Percentiles rank a stretch among this genome's conserved stretches.
phyloP scores from a whole-genome alignment of 345 rosid genomes.

The Xanthoceras sorbifolium region DNA sequence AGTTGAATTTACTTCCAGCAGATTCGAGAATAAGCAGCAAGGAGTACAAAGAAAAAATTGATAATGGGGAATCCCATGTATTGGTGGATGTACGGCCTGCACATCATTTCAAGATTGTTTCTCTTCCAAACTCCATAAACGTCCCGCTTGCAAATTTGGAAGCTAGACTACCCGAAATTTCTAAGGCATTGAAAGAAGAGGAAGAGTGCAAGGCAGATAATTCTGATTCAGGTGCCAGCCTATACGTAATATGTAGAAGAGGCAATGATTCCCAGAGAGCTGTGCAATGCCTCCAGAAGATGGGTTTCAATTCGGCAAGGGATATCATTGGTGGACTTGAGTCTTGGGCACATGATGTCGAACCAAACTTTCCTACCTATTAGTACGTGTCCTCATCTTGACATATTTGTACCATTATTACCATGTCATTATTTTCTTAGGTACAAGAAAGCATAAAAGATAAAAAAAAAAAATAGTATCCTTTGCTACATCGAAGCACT shows the following conservation, averaged over 20 bases:
- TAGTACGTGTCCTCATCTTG: constrained; percentile 18
- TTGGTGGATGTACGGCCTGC: constrained; percentile 87
- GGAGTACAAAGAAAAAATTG: constrained; percentile 53
- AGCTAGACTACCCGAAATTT: constrained; percentile 60
- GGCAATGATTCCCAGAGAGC: constrained; percentile 97
- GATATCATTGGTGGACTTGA: constrained; percentile 86
- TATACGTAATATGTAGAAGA: constrained; percentile 80
- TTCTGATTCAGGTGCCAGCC: constrained; percentile 33
- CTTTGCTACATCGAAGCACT: background rate
- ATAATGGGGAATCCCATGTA: constrained; percentile 48
- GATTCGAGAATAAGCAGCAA: constrained; percentile 70
- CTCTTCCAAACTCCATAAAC: constrained; percentile 75
- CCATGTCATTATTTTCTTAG: background rate
- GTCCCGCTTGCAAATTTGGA: constrained; percentile 71
- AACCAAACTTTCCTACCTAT: constrained; percentile 78
- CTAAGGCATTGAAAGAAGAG: constrained; percentile 56
- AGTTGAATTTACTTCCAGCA: constrained; percentile 50
- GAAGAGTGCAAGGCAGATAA: constrained; percentile 28
- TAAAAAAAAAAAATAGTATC: background rate
- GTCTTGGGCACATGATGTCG: constrained; percentile 76
- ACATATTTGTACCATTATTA: background rate
- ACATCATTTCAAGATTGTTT: constrained; percentile 82
- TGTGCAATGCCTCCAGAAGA: constrained; percentile 58
- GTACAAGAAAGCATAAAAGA: background rate
- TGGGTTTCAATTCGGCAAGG: constrained; percentile 63